Conservation (phyloP, 148 eudicot species). For the Suaeda aralocaspica region DNA sequence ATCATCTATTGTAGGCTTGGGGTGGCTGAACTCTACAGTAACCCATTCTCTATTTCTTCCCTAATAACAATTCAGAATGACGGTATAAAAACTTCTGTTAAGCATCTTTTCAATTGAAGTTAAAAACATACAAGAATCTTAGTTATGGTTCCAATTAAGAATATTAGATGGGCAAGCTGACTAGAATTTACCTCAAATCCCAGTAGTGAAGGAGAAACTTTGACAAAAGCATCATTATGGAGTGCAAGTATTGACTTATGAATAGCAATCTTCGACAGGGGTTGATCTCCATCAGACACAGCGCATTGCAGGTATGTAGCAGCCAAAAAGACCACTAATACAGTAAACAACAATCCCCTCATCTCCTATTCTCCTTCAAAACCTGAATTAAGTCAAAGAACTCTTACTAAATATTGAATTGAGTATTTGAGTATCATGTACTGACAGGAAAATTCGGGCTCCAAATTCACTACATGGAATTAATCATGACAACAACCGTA, state of each 20-base stretch:
- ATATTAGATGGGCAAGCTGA: too few relatives aligned
- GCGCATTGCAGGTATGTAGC: constrained; percentile 29
- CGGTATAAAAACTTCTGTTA: background rate
- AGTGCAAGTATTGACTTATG: constrained; percentile 45
- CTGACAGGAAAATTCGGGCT: too few relatives aligned
- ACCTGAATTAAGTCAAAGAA: constrained; percentile 14
- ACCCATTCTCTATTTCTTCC: constrained; percentile 66
- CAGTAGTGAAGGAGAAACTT: constrained; percentile 64
- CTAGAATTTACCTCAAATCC: constrained; percentile 50
- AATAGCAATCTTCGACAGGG: constrained; percentile 64
- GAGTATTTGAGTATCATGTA: too few relatives aligned
- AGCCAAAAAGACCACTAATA: constrained; percentile 37
- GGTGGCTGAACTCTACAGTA: constrained; percentile 44
- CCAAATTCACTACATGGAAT: too few relatives aligned
- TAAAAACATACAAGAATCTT: background rate
- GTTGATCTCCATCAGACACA: constrained; percentile 57
- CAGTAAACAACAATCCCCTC: constrained; percentile 19
- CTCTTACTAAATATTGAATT: too few relatives aligned
- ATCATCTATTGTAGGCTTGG: constrained; percentile 56
- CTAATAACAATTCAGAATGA: constrained; percentile 24
- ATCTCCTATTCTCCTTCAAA: constrained; percentile 22
- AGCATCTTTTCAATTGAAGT: background rate
- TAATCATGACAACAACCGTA: too few relatives aligned
- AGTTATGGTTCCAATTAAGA: background rate
- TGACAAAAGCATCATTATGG: constrained; percentile 50